Conservation (phyloP, 1,139 yeast species). For the Debaryomyces udenii region DNA sequence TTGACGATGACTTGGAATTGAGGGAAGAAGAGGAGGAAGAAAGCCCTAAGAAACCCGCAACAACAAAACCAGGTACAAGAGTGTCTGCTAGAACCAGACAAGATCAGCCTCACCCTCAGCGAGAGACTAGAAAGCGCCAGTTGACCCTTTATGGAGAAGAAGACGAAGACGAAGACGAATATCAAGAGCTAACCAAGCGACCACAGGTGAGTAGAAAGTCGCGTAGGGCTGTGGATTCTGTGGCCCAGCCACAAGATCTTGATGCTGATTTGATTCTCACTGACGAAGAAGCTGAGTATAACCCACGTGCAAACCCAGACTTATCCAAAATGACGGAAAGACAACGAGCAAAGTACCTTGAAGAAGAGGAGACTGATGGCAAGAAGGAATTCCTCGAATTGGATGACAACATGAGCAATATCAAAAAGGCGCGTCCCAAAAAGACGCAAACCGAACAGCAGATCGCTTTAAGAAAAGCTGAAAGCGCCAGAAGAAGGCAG, state of each 20-base stretch:
- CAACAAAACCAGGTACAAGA: slow-evolving; percentile 6
- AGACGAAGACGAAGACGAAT: slow-evolving; percentile 30
- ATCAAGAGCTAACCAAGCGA: slow-evolving; percentile 12
- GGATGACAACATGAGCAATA: slow-evolving; percentile 29
- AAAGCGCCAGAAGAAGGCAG: slow-evolving; percentile 84
- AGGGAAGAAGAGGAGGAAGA: slow-evolving; percentile 36
- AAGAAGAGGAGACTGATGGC: slow-evolving; percentile 23
- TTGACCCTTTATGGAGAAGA: slow-evolving; percentile 36
- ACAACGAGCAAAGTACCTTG: slow-evolving; percentile 54
- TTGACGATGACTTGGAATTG: slow-evolving; percentile 44
- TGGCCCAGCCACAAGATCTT: slow-evolving; percentile 27
- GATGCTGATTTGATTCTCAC: slow-evolving; percentile 46
- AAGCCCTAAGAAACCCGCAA: slow-evolving; percentile 13
- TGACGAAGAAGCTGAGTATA: slow-evolving; percentile 48
- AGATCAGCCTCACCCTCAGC: slow-evolving; percentile 12
- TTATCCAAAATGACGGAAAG: slow-evolving; percentile 62
- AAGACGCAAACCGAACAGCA: slow-evolving; percentile 81
- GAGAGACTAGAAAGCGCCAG: slow-evolving; percentile 36
- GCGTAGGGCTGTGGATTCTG: slow-evolving; percentile 13
- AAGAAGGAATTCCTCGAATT: slow-evolving; percentile 29
- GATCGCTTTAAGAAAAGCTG: slow-evolving; percentile 78
- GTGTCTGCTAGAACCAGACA: slow-evolving; percentile 11
- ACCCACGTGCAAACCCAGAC: slow-evolving; percentile 48
- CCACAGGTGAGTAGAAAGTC: slow-evolving; percentile 7
- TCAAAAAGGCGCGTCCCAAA: slow-evolving; percentile 30